Conservation (phyloP, 108 stramenopile species). For the Nannochloropsis gaditana region DNA sequence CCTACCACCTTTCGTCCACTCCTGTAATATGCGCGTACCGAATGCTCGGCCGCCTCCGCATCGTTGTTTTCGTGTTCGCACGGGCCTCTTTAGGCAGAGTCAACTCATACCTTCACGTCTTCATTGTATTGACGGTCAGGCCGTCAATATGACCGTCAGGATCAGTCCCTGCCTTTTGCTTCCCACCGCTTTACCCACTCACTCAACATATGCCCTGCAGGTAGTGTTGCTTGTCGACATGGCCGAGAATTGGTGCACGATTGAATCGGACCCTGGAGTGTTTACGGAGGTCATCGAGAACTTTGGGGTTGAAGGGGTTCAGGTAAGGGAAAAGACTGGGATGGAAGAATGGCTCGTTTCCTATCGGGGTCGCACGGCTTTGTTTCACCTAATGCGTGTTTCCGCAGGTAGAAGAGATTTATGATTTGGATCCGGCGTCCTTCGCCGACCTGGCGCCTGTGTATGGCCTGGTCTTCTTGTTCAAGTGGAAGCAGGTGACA, state of each 20-base stretch:
- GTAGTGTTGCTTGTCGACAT: conserved; percentile 21
- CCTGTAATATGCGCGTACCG: no score
- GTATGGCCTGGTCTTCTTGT: conserved; percentile 82
- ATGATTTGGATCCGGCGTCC: conserved; percentile 36
- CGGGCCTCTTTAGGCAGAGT: no score
- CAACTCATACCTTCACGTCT: no score
- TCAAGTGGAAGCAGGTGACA: conserved; percentile 64
- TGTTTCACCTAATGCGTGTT: background rate
- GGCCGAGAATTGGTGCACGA: conserved; percentile 63
- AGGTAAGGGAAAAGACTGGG: conserved; percentile 50
- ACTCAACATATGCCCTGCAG: background rate
- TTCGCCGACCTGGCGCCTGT: conserved; percentile 47
- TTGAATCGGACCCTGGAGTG: conserved; percentile 79
- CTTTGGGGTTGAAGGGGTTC: conserved; percentile 67
- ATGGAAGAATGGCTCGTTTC: background rate
- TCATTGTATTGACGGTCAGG: no score
- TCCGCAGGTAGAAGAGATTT: conserved; percentile 44
- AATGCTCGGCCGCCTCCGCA: no score
- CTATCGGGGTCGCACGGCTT: background rate
- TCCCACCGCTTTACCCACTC: background rate
- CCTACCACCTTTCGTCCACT: no score
- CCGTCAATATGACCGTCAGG: no score
- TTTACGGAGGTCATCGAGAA: conserved; percentile 74
- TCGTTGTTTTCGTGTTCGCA: no score
- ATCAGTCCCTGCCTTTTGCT: background rate